Percentiles rank a stretch among this genome's conserved stretches.
Conservation (phyloP, 225 moss, liverwort and hornwort species). For the Marchantia paleacea region DNA sequence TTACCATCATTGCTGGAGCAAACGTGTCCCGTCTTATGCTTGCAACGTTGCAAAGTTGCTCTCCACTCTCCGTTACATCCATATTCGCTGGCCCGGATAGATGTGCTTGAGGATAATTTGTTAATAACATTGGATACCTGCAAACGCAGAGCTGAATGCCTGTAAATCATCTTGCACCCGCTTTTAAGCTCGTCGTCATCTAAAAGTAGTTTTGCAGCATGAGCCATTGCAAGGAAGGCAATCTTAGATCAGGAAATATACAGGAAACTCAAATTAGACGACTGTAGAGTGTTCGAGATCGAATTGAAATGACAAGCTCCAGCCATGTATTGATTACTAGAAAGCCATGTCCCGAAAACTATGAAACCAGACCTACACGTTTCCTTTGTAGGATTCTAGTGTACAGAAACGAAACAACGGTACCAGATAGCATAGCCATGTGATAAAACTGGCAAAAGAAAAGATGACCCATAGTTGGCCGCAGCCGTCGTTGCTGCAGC, state of each 20-base stretch:
- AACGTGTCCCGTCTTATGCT: background rate
- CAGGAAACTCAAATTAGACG: background rate
- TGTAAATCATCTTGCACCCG: background rate
- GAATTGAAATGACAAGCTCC: background rate
- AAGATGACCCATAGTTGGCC: constrained; percentile 42
- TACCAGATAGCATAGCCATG: constrained; percentile 62
- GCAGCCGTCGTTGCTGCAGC: constrained; percentile 40
- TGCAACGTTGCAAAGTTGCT: background rate
- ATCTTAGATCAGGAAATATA: background rate
- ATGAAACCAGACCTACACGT: background rate
- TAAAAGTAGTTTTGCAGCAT: background rate
- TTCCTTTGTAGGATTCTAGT: background rate
- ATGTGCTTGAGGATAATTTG: constrained; percentile 46
- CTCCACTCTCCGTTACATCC: background rate
- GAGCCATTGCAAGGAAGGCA: too few relatives aligned
- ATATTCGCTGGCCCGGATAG: constrained; percentile 4
- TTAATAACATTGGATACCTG: constrained; percentile 71
- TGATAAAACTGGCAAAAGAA: constrained; percentile 49
- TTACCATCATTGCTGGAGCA: background rate
- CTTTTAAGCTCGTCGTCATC: too few relatives aligned
- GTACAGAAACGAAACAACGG: background rate
- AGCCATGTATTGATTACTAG: background rate
- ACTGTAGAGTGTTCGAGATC: background rate
- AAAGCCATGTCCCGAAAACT: background rate
- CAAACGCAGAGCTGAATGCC: background rate